Percentiles rank a stretch among this genome's conserved stretches.
Evolutionary conservation across 306 rosid genomes (phyloP).

Genomic region (Malus fusca): DNA sequence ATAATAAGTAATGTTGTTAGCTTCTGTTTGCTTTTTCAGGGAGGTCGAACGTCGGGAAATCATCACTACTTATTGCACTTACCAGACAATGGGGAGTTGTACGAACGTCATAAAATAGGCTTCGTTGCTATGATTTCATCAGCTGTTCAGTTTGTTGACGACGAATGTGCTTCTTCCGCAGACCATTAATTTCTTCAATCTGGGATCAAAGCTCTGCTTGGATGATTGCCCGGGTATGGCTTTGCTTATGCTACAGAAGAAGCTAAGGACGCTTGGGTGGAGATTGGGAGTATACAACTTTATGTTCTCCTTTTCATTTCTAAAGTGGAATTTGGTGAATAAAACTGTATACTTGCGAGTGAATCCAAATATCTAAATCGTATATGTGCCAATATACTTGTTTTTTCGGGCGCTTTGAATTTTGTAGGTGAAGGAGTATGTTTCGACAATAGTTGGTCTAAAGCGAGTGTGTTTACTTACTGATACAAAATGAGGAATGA

Average conservation of each 20-base stretch:
- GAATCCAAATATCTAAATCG: neutral
- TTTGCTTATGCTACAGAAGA: constrained; percentile 97
- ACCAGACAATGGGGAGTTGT: constrained; percentile 97
- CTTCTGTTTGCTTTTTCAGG: constrained; percentile 41
- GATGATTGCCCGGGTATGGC: constrained; percentile 98
- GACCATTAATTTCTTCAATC: constrained; percentile 72
- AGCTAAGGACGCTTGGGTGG: constrained; percentile 94
- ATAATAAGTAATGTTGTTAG: neutral
- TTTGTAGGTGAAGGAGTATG: constrained; percentile 86
- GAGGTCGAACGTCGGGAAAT: constrained; percentile 95
- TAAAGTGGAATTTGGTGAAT: neutral
- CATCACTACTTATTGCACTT: constrained; percentile 87
- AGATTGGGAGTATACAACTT: constrained; percentile 65
- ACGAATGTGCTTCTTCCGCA: constrained; percentile 31
- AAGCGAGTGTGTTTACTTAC: constrained; percentile 78
- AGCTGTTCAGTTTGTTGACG: constrained; percentile 1
- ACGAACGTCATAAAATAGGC: constrained; percentile 33
- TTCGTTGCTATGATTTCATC: neutral
- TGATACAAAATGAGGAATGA: constrained; percentile 97
- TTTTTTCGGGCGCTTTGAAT: constrained; percentile 5
- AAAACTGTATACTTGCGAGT: neutral
- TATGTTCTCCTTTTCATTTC: constrained; percentile 4
- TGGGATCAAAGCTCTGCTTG: constrained; percentile 67
- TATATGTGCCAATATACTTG: neutral
- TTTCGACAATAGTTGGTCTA: constrained; percentile 75